Evolutionary conservation across 495 filamentous ascomycete species (phyloP).

Genomic region (Articulospora tetracladia): DNA sequence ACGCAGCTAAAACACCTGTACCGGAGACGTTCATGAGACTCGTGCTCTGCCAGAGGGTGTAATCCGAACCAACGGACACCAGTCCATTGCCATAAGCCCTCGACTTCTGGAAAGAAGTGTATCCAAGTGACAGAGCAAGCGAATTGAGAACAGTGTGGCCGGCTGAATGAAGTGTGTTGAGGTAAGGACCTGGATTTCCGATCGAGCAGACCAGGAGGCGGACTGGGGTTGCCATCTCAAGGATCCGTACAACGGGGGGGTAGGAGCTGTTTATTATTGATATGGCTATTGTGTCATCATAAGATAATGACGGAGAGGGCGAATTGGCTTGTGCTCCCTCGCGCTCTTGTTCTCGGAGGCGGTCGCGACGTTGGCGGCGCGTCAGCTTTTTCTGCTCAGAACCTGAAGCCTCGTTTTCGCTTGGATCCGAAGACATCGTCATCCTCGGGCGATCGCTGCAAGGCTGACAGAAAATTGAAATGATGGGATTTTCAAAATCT

Average conservation of each 20-base stretch:
- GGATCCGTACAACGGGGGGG: not conserved
- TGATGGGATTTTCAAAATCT: too few relatives aligned
- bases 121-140: constrained; percentile 38
- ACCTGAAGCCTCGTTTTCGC: not conserved
- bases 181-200: constrained; percentile 62
- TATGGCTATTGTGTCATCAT: not conserved
- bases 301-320: not conserved
- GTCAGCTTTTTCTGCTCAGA: too few relatives aligned
- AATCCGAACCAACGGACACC: constrained; percentile 36
- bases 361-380: too few relatives aligned
- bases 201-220: constrained; percentile 65
- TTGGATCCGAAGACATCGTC: not conserved
- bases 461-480: constrained; percentile 17
- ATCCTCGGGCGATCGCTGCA: not conserved
- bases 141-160: constrained; percentile 61
- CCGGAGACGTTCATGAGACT: constrained; percentile 67
- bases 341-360: too few relatives aligned
- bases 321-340: not conserved
- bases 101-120: constrained; percentile 36
- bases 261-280: not conserved
- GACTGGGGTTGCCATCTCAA: constrained; percentile 17
- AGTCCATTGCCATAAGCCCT: constrained; percentile 32
- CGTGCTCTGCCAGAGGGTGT: constrained; percentile 61
- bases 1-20: constrained; percentile 34
- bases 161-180: constrained; percentile 65